phyloP scores from a whole-genome alignment of 2,329 filamentous ascomycete genomes.

The Apiospora sp. region DNA sequence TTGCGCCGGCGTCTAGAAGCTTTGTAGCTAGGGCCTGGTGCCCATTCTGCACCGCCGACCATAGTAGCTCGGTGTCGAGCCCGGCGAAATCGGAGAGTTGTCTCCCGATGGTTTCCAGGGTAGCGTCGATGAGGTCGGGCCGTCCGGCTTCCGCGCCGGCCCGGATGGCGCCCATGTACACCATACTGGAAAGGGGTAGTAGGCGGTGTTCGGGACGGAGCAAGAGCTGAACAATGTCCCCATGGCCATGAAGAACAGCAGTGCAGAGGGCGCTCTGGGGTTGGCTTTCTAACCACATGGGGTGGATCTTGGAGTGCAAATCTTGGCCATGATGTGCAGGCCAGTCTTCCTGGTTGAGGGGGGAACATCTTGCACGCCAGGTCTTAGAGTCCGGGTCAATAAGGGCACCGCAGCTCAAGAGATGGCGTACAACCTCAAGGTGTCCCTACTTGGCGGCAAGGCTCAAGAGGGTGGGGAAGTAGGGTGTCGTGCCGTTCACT shows the following conservation, averaged over 20 bases:
- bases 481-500: neutral
- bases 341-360: neutral
- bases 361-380: neutral
- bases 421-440: neutral
- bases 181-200: neutral
- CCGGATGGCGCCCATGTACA: neutral
- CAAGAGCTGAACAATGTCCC: neutral
- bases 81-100: neutral
- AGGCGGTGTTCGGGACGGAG: neutral
- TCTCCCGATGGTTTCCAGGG: neutral
- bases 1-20: neutral
- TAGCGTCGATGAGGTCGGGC: neutral
- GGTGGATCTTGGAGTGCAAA: neutral
- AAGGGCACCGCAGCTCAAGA: neutral
- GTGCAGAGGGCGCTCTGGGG: neutral
- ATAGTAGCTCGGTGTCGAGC: conserved; percentile 5
- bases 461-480: neutral
- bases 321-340: neutral
- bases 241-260: neutral
- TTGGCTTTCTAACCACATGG: neutral
- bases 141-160: neutral
- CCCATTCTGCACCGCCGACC: neutral
- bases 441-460: neutral
- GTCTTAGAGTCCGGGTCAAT: neutral
- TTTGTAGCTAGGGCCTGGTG: neutral